phyloP scores from a whole-genome alignment of 1,139 yeast genomes.

The Taiozyma sp. region DNA sequence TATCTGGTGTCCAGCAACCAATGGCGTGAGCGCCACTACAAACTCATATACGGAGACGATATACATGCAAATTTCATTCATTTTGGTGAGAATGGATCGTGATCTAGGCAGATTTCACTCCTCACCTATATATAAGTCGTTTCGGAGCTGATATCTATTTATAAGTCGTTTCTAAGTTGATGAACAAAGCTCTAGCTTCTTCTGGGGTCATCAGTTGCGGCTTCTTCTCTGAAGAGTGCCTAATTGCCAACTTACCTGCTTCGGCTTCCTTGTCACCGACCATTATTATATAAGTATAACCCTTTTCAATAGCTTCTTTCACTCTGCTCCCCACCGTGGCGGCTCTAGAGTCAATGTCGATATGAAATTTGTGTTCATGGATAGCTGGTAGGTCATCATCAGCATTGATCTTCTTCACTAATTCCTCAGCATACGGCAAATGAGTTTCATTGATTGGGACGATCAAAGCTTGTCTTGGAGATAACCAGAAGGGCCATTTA shows the following conservation, averaged over 20 bases:
- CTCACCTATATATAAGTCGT: conserved; percentile 30
- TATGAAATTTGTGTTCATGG: conserved; percentile 59
- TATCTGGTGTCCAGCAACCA: background rate
- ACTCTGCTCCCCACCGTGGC: conserved; percentile 81
- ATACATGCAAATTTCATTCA: background rate
- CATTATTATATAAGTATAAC: conserved; percentile 74
- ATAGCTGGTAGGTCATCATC: conserved; percentile 35
- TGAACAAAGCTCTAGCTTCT: conserved; percentile 45
- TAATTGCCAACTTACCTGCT: conserved; percentile 55
- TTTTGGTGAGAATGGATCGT: background rate
- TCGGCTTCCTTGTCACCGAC: conserved; percentile 84
- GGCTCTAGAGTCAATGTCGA: conserved; percentile 67
- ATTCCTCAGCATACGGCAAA: conserved; percentile 44
- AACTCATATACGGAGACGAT: background rate
- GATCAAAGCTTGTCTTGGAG: conserved; percentile 87
- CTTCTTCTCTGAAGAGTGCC: conserved; percentile 53
- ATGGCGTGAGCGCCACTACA: too few relatives aligned
- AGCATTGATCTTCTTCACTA: conserved; percentile 21
- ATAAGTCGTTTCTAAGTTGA: conserved; percentile 43
- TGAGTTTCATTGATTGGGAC: conserved; percentile 73
- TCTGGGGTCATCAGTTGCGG: conserved; percentile 39
- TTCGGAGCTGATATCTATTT: conserved; percentile 39
- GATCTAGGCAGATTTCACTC: background rate
- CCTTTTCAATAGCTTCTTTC: conserved; percentile 69
- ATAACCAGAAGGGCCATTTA: conserved; percentile 98